phyloP scores from a whole-genome alignment of 345 rosid species.

The Gossypium australe region DNA sequence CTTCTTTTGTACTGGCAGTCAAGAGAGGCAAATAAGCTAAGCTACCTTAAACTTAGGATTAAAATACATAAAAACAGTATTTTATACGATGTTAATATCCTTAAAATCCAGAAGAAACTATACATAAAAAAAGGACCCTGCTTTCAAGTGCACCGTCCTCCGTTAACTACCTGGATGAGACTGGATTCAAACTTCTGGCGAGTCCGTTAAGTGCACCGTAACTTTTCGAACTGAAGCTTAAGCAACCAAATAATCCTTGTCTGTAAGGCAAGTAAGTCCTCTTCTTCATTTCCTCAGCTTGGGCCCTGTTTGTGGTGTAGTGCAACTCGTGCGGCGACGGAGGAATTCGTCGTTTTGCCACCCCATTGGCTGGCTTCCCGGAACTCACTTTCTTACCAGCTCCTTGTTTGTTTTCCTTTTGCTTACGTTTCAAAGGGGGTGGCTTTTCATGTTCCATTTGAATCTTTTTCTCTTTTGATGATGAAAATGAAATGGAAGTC shows the following conservation, averaged over 20 bases:
- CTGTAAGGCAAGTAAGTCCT: slow-evolving; percentile 41
- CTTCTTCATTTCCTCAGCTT: slow-evolving; percentile 47
- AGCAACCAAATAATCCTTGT: slow-evolving; percentile 48
- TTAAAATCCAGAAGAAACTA: not conserved
- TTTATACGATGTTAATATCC: not conserved
- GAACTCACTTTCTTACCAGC: slow-evolving; percentile 8
- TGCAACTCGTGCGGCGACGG: slow-evolving; percentile 43
- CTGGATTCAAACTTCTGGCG: slow-evolving; percentile 15
- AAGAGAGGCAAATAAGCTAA: not conserved
- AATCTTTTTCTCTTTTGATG: slow-evolving; percentile 18
- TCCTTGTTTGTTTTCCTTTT: slow-evolving; percentile 20
- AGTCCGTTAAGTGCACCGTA: slow-evolving; percentile 20
- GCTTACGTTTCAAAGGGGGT: slow-evolving; percentile 16
- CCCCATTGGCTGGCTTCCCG: slow-evolving; percentile 31
- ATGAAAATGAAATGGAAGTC: slow-evolving; percentile 30
- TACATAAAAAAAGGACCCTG: not conserved
- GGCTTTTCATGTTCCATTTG: slow-evolving; percentile 1
- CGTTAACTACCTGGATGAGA: slow-evolving; percentile 14
- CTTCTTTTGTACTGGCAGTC: not conserved
- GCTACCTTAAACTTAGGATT: not conserved
- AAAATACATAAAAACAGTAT: not conserved
- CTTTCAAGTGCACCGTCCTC: not conserved
- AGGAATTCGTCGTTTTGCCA: slow-evolving; percentile 25
- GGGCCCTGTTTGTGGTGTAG: slow-evolving; percentile 38
- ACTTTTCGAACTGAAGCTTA: slow-evolving; percentile 35